phyloP scores from a whole-genome alignment of 192 early-diverging fungal species.

The Coemansia sp. region DNA sequence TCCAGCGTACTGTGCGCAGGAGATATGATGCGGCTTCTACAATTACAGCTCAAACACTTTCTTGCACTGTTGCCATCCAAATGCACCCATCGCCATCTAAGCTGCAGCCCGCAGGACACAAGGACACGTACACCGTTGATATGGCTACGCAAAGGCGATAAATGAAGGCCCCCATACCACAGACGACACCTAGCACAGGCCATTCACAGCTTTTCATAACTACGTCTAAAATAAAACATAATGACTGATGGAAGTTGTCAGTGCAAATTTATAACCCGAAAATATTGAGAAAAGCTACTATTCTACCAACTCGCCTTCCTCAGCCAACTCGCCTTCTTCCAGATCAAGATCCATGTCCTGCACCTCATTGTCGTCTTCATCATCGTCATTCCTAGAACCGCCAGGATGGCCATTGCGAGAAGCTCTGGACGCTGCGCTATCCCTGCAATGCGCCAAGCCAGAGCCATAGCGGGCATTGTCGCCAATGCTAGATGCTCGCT shows the following conservation, averaged over 20 bases:
- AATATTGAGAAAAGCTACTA: slow-evolving; percentile 3
- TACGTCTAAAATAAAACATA: background rate
- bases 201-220: background rate
- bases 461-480: slow-evolving; percentile 7
- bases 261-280: too few species aligned
- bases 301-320: slow-evolving; percentile 50
- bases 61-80: slow-evolving; percentile 46
- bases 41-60: slow-evolving; percentile 34
- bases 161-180: too few species aligned
- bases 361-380: slow-evolving; percentile 23
- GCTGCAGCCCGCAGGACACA: slow-evolving; percentile 8
- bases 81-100: slow-evolving; percentile 40
- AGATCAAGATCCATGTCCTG: slow-evolving; percentile 40
- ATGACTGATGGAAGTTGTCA: too few species aligned
- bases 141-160: slow-evolving; percentile 16
- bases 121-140: slow-evolving; percentile 28
- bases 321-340: slow-evolving; percentile 41
- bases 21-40: slow-evolving; percentile 29
- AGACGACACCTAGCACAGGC: too few species aligned
- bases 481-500: slow-evolving; percentile 34
- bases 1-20: slow-evolving; percentile 23
- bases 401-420: background rate
- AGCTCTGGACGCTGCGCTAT: background rate
- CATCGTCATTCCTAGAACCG: background rate
- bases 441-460: background rate